Evolutionary conservation across 2,329 filamentous ascomycete genomes (phyloP), one percentile per base, ranked within the genome.

Genomic region (Fonsecaea monophora): DNA sequence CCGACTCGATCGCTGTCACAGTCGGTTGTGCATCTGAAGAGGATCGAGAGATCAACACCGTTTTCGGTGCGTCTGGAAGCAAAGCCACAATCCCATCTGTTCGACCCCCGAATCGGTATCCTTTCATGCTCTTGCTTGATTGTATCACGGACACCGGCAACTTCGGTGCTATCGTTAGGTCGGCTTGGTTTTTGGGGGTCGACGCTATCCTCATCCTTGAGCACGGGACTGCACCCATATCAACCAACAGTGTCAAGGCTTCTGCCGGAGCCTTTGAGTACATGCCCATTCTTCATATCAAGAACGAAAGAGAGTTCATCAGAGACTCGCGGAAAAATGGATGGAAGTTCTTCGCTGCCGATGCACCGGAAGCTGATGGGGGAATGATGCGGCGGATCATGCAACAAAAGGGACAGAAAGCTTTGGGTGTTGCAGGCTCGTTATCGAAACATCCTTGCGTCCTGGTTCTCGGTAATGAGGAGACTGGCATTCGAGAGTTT

Each of bases 171-270:
- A 94, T 98, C 67, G 84, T 98, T 53, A 90, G 95, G 40, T 92
- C 92, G 5, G 92, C 93, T 2, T 90, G 92, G 74, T 98, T 95
- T 77, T 86, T 98, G n/a, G 94, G 94, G 25, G 90, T 92, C 5
- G 91, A 94, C 63, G 94, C 92, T 4, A 86, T 99, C 21, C 88
- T 88, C 2, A 88, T 96, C 62, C 91, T 92, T 2, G 88, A 85
- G 35, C 86, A 87, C 66, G 90, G 88, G 73, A 92, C 90, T 15
- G 91, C 94, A 0, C 85, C 88, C 0, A 82, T 97, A 67, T 91
- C 89, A 7, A 85, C 92, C 0, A 86, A 94, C 8, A 89, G 92
- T 0, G 85, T 96, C 67, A 98, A 98, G 78, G 91, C 94, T 0
- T 93, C 94, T 0, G 89, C 92, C 0, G 95, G 95, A 7, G 94